phyloP scores from a whole-genome alignment of 2,329 filamentous ascomycete genomes.

The Trichoderma asperellum region DNA sequence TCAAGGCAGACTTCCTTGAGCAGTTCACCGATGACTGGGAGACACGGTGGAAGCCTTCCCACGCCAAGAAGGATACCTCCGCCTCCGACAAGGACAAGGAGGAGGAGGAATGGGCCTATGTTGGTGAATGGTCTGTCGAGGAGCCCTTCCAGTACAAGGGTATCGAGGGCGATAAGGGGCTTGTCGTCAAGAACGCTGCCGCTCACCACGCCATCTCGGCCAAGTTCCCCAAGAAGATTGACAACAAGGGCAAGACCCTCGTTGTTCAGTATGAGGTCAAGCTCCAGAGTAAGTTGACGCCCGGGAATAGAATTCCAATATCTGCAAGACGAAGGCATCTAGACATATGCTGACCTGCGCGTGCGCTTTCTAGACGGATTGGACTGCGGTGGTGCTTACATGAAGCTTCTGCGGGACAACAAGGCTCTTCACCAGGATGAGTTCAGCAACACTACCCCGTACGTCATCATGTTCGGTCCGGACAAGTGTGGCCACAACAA shows the following conservation, averaged over 20 bases:
- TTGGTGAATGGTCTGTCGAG: slow-evolving; percentile 96
- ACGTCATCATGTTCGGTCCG: slow-evolving; percentile 99
- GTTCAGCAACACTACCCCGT: slow-evolving; percentile 96
- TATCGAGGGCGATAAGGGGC: slow-evolving; percentile 91
- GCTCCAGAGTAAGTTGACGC: slow-evolving; percentile 77
- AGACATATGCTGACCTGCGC: slow-evolving; percentile 17
- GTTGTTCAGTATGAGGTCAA: slow-evolving; percentile 99
- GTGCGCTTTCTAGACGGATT: slow-evolving; percentile 69
- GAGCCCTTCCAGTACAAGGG: slow-evolving; percentile 90
- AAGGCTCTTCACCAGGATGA: slow-evolving; percentile 95
- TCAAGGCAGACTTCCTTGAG: slow-evolving; percentile 96
- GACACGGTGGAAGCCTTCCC: slow-evolving; percentile 87
- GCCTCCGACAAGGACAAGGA: slow-evolving; percentile 78
- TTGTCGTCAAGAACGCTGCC: slow-evolving; percentile 96
- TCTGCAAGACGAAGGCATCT: neutral
- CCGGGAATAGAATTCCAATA: slow-evolving; percentile 12
- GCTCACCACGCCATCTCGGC: slow-evolving; percentile 99
- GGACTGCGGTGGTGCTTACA: slow-evolving; percentile 96
- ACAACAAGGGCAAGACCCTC: slow-evolving; percentile 95
- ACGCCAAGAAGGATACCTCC: slow-evolving; percentile 88
- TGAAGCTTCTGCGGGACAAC: slow-evolving; percentile 98
- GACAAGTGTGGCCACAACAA: slow-evolving; percentile 99
- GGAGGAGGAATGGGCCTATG: slow-evolving; percentile 89
- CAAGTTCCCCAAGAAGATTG: slow-evolving; percentile 95
- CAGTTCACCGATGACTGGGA: slow-evolving; percentile 99